phyloP scores from a whole-genome alignment of 2,329 filamentous ascomycete species.

The Trichoderma citrinoviride region DNA sequence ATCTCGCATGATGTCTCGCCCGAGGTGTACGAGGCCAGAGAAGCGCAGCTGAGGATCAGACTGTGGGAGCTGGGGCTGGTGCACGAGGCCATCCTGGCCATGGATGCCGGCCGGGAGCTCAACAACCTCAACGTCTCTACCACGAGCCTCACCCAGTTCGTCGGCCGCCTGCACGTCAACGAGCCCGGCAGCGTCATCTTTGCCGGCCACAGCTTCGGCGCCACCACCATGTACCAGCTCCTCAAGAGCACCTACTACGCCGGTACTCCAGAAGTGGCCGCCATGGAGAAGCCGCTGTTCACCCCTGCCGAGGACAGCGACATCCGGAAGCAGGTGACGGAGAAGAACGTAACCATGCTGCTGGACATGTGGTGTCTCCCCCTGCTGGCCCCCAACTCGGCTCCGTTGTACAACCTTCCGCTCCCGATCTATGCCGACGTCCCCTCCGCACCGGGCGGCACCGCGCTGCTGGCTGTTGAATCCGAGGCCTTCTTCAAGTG shows the following conservation, averaged over 20 bases:
- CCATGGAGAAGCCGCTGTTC: constrained; percentile 59
- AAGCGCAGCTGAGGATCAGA: constrained; percentile 70
- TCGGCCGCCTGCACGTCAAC: constrained; percentile 62
- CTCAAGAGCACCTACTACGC: constrained; percentile 76
- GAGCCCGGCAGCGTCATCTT: constrained; percentile 71
- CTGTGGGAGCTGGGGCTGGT: constrained; percentile 75
- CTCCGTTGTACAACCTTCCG: constrained; percentile 67
- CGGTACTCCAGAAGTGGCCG: constrained; percentile 43
- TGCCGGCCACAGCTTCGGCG: constrained; percentile 79
- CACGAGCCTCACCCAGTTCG: constrained; percentile 56
- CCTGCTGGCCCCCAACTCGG: constrained; percentile 59
- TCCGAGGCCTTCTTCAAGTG: constrained; percentile 79
- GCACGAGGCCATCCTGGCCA: constrained; percentile 63
- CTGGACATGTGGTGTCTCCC: constrained; percentile 82
- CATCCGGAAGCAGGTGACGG: constrained; percentile 65
- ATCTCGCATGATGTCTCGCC: constrained; percentile 62
- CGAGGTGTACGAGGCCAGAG: constrained; percentile 64
- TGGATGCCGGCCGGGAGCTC: constrained; percentile 56
- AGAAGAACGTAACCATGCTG: constrained; percentile 62
- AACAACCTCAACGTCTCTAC: constrained; percentile 54
- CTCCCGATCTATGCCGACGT: constrained; percentile 63
- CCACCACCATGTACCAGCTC: constrained; percentile 70
- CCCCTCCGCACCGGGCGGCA: constrained; percentile 51
- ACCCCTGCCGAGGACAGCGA: constrained; percentile 52
- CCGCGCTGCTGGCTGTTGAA: constrained; percentile 65